These are phyloP conservation scores for Gynandropsis gynandra DNA, from an alignment of 345 rosid genomes.

Conservation along the genomic window DNA sequence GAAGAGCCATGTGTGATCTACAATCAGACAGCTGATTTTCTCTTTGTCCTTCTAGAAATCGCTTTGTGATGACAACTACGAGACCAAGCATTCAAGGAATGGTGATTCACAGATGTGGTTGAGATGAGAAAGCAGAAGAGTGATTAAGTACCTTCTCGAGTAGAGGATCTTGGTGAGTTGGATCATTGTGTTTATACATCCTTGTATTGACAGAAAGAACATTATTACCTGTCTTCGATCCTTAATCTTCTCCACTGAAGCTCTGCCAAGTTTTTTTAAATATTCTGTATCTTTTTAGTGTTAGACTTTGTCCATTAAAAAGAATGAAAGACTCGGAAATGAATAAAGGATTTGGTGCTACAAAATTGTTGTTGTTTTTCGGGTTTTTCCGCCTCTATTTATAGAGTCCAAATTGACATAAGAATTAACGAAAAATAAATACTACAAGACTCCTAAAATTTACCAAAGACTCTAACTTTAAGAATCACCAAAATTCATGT, in stretches of 20 bases:
- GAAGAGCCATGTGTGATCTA: slow-evolving; percentile 23
- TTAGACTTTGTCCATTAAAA: too few relatives aligned
- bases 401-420: too few relatives aligned
- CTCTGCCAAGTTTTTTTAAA: too few relatives aligned
- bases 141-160: slow-evolving; percentile 40
- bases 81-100: slow-evolving; percentile 23
- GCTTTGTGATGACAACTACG: slow-evolving; percentile 1
- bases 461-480: too few relatives aligned
- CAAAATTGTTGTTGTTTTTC: too few relatives aligned
- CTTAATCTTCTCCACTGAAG: slow-evolving; percentile 20
- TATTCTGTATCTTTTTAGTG: too few relatives aligned
- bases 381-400: too few relatives aligned
- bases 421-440: too few relatives aligned
- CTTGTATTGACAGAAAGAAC: slow-evolving; percentile 53
- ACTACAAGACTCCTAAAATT: too few relatives aligned
- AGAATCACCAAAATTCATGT: too few relatives aligned
- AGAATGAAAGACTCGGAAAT: too few relatives aligned
- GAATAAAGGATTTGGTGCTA: too few relatives aligned
- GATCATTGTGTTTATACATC: slow-evolving; percentile 57
- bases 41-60: slow-evolving; percentile 9
- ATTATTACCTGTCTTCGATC: slow-evolving; percentile 28
- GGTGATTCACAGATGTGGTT: slow-evolving; percentile 16
- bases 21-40: slow-evolving; percentile 23
- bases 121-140: slow-evolving; percentile 20
- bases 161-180: slow-evolving; percentile 54